A percentile compares a stretch with the other conserved stretches of the same genome.
Conservation (phyloP, 306 rosid species). For the Cicer judaicum region DNA sequence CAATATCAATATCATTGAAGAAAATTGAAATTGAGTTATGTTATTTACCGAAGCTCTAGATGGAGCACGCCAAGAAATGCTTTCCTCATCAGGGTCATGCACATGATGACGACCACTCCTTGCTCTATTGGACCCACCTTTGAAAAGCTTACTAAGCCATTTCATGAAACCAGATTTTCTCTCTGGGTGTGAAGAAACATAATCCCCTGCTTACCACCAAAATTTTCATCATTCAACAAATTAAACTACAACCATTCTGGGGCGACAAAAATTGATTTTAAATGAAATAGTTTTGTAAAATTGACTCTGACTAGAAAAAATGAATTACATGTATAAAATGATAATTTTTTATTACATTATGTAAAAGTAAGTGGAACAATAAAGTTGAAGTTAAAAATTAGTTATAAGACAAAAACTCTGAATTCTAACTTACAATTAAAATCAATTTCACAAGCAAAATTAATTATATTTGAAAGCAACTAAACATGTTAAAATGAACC, state of each 20-base stretch:
- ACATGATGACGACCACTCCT: conserved; percentile 59
- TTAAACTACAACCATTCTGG: neutral
- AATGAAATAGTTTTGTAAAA: too few species aligned
- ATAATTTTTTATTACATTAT: too few species aligned
- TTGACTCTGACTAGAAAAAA: too few species aligned
- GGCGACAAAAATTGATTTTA: too few species aligned
- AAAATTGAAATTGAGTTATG: conserved; percentile 26
- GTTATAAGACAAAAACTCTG: too few species aligned
- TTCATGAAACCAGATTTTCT: conserved; percentile 91
- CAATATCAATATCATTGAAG: conserved; percentile 24
- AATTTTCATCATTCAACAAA: conserved; percentile 32
- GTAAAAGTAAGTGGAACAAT: too few species aligned
- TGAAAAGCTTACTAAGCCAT: conserved; percentile 90
- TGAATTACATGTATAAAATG: too few species aligned
- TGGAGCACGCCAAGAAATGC: conserved; percentile 68
- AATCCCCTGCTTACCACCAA: conserved; percentile 76
- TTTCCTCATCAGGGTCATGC: conserved; percentile 76
- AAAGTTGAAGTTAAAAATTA: too few species aligned
- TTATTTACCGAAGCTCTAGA: conserved; percentile 65
- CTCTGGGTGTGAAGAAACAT: conserved; percentile 75
- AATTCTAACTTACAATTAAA: too few species aligned
- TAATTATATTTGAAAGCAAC: too few species aligned
- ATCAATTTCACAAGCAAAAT: too few species aligned
- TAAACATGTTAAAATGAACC: too few species aligned
- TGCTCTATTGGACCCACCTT: conserved; percentile 63